Evolutionary conservation across 1,284 basidiomycete genomes (phyloP), one percentile per base, ranked within the genome.

Genomic region (Erythrobasidium hasegawianum): DNA sequence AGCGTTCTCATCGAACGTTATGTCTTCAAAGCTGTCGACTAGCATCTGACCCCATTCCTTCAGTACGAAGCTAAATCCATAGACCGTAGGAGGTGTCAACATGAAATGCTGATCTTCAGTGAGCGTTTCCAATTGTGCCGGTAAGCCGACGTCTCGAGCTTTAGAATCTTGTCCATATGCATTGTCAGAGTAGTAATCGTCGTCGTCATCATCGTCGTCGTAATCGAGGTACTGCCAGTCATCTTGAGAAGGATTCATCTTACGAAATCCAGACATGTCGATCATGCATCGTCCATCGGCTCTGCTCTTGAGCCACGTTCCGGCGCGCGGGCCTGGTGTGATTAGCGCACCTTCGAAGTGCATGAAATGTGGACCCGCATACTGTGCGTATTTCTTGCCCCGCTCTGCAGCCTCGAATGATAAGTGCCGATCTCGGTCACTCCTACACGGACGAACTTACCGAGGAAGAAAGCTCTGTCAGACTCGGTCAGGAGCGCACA

Each of bases 1-100:
- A 0, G 84, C 83, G 52, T 84, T 81, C n/a, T 80, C 75, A 72
- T 83, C 84, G 84, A 84, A 86, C 7, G 78, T 74, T 38, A 86
- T 82, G 24, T 41, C 26, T 1, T 20, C 10, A 27, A 68, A 67
- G 24, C 60, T 43, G 27, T 1, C 38, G n/a, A 59, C 24, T 29
- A 24, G 22, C 24, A 61, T 79, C 82, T 64, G 72, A 83, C 84
- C 74, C 84, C 84, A 86, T 9, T 81, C 72, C 71, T 85, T 85
- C 71, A 84, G 84, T 1, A 77, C 71, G 39, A 85, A 76, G 72
- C 82, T 84, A 74, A 85, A 86, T 0, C 83, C 84, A 64, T 82
- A 84, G 1, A 85, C 80, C 49, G 83, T 76, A 0, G 83, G 81
- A 1, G 84, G 79, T 0, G 83, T 78, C 16, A 86, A 73, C 85